Base-by-base conservation (phyloP, 164 flowering plant species). In the Houttuynia cordata region DNA sequence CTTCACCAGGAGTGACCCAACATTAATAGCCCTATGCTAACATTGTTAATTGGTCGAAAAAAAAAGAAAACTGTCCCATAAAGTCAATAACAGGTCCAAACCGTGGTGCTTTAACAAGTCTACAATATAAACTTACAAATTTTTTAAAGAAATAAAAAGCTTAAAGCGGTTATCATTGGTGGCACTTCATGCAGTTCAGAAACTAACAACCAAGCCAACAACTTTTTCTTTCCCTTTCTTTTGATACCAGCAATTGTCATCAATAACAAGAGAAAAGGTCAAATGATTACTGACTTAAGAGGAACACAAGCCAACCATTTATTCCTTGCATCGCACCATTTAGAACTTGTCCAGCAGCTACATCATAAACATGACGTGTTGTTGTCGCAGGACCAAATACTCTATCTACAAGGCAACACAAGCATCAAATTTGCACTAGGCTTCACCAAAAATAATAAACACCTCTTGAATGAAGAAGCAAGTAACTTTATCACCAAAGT, bases 321-420 rank as follows among this genome's bases (percentile, higher is more conserved):
- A 86, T 75, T 66, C 92, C 92, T 70, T 76, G 70, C 92, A 86
- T 86, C 24, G 81, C 83, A 61, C 88, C 88, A 68, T 74, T 69
- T 6, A 86, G 76, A 67, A 80, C 92, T 68, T 75, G 81, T 62
- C 79, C 88, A 56, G 92, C 88, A 55, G 88, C 87, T 69, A 80
- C 73, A 73, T 86, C 92, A 74, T 86, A 86, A 58, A 86, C 88
- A 73, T 78, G 83, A 19, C 83, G 85, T 14, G 92, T 86, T 10
- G 88, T 83, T 30, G 92, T 81, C 52, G 92, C 82, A 14, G 88
- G 88, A 61, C 88, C 92, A 71, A 86, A 86, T 37, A 86, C 92
- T 66, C 76, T 75, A 72, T 85, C 91, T 85, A 75, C 73, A 77
- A 4, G 24, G 39, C 37, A 51, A 51, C 12, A 57, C 13, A 56